Conservation (phyloP, 1,284 basidiomycete species). For the Trametes pubescens region DNA sequence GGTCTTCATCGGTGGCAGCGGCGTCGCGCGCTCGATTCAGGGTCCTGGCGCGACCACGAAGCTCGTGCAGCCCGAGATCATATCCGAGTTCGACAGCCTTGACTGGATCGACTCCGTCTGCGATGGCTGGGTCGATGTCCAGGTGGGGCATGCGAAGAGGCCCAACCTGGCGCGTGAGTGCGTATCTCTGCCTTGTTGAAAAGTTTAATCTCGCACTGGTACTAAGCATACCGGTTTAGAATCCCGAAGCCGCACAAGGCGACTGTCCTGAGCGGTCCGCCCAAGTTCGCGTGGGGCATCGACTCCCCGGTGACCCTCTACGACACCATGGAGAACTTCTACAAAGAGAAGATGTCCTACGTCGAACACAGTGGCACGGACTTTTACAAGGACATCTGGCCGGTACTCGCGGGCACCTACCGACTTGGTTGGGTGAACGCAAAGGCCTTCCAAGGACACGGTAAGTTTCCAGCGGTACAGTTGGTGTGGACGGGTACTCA, state of each 20-base stretch:
- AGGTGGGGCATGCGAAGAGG: conserved; percentile 14
- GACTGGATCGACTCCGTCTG: conserved; percentile 39
- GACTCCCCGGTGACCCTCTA: conserved; percentile 44
- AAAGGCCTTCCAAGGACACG: conserved; percentile 35
- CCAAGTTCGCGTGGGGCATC: conserved; percentile 45
- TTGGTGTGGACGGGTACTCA: not conserved
- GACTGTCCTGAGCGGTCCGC: conserved; percentile 40
- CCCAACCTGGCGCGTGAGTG: not conserved
- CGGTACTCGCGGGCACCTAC: conserved; percentile 36
- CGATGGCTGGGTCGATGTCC: conserved; percentile 36
- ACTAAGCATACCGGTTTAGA: not conserved
- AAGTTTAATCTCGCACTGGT: not conserved
- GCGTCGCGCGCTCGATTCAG: conserved; percentile 28
- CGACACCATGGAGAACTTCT: conserved; percentile 46
- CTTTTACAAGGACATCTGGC: conserved; percentile 45
- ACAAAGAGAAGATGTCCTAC: conserved; percentile 30
- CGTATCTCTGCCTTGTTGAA: not conserved
- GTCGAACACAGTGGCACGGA: conserved; percentile 30
- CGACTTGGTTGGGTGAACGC: conserved; percentile 36
- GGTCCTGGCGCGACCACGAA: not conserved
- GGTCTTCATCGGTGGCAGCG: conserved; percentile 35
- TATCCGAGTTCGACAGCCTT: conserved; percentile 36
- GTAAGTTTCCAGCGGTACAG: conserved; percentile 11
- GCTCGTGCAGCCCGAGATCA: conserved; percentile 30
- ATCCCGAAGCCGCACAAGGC: conserved; percentile 27